Percentiles rank a stretch among this genome's conserved stretches.
Conservation (phyloP, 345 rosid genomes). For the Gossypium mustelinum region DNA sequence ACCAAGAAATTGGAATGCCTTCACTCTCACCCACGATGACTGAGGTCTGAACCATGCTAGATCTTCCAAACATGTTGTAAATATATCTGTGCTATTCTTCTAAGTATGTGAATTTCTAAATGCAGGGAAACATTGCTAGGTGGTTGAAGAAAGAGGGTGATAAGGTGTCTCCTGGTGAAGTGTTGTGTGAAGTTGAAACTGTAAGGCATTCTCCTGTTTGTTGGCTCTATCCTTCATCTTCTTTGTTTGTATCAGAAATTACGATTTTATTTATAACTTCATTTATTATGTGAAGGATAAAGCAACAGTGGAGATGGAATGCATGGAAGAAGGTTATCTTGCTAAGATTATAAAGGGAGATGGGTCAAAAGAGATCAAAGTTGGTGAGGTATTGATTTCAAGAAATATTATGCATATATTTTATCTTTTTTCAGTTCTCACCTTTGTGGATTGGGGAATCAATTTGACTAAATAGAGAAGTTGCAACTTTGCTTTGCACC, state of each 20-base stretch:
- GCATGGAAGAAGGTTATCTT: conserved; percentile 98
- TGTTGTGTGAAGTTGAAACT: conserved; percentile 98
- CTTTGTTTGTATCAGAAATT: conserved; percentile 10
- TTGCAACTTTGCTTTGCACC: conserved; percentile 6
- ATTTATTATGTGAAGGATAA: conserved; percentile 56
- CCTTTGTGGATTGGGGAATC: background rate
- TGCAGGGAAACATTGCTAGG: conserved; percentile 91
- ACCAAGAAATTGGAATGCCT: conserved; percentile 99
- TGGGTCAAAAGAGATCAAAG: conserved; percentile 85
- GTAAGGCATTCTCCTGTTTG: conserved; percentile 36
- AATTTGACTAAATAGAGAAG: background rate
- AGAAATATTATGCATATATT: background rate
- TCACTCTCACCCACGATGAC: conserved; percentile 99
- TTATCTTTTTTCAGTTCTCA: conserved; percentile 9
- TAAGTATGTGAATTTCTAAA: conserved; percentile 23
- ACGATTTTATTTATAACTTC: conserved; percentile 5
- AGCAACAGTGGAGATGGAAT: conserved; percentile 98
- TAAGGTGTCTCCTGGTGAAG: conserved; percentile 85
- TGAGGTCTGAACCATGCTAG: conserved; percentile 50
- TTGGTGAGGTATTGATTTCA: conserved; percentile 70
- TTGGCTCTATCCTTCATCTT: conserved; percentile 8
- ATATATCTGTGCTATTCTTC: conserved; percentile 4
- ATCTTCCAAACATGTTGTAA: conserved; percentile 8
- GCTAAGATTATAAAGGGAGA: conserved; percentile 87
- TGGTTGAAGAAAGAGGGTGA: conserved; percentile 99